Evolutionary conservation across 768 basidiomycete species (phyloP).

Genomic region (Tubosaeta sp.): DNA sequence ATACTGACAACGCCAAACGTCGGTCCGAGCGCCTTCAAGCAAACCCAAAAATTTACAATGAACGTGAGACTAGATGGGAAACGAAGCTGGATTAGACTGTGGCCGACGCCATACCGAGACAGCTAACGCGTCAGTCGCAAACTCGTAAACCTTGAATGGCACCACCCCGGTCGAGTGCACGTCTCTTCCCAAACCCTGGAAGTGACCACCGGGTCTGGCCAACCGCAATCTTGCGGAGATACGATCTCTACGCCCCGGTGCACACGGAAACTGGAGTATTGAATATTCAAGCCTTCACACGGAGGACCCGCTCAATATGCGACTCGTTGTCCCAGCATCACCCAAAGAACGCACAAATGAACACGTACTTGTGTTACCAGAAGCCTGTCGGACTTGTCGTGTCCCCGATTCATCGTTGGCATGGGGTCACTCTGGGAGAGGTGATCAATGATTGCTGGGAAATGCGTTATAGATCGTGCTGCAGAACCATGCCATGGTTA

Average conservation of each 20-base stretch:
- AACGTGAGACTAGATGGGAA: neutral
- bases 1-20: neutral
- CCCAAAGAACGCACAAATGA: neutral
- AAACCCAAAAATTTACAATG: neutral
- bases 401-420: neutral
- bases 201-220: no score
- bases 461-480: neutral
- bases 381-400: neutral
- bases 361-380: neutral
- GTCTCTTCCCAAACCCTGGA: no score
- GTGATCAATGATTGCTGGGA: neutral
- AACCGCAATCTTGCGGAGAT: neutral
- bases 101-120: neutral
- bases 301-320: slow-evolving; percentile 8
- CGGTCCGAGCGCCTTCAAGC: neutral
- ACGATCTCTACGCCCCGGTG: neutral
- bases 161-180: no score
- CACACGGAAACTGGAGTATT: no score
- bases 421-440: neutral
- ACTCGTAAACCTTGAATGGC: neutral
- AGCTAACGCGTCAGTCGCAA: neutral
- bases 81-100: no score
- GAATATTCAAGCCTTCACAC: neutral
- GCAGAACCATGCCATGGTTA: neutral
- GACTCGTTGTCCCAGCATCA: neutral